Evolutionary conservation across 2,329 filamentous ascomycete genomes (phyloP).

Genomic region (Xylariaceae sp.): DNA sequence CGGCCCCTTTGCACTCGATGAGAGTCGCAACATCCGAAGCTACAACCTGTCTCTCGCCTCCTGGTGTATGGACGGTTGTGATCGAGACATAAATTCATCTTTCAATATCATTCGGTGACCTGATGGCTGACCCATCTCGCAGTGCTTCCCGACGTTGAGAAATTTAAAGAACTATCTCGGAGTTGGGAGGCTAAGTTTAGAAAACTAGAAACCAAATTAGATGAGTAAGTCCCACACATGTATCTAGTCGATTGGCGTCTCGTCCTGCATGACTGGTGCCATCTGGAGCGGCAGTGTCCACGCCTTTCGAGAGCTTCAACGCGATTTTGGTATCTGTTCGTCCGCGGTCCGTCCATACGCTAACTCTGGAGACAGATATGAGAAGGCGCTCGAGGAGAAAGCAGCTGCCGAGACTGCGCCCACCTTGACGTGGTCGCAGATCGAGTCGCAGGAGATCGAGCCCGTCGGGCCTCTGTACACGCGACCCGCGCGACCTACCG

Average conservation of each 20-base stretch:
- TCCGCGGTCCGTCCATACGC: not conserved
- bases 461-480: conserved; percentile 14
- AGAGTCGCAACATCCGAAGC: no score
- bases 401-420: conserved; percentile 9
- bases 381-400: conserved; percentile 13
- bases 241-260: no score
- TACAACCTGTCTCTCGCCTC: no score
- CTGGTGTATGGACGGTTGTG: no score
- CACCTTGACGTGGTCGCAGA: conserved; percentile 15
- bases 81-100: no score
- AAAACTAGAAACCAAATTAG: conserved; percentile 16
- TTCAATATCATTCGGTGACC: no score
- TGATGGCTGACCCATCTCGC: no score
- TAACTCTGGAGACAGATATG: not conserved
- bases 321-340: not conserved
- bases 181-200: conserved; percentile 17
- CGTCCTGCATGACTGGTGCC: no score
- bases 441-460: conserved; percentile 18
- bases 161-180: conserved; percentile 15
- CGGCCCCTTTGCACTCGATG: no score
- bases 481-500: no score
- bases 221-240: conserved; percentile 13
- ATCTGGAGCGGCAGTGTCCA: no score
- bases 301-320: no score
- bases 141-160: conserved; percentile 18